Evolutionary conservation across 140 eudicot genomes (phyloP).

Genomic region (Stevia rebaudiana): DNA sequence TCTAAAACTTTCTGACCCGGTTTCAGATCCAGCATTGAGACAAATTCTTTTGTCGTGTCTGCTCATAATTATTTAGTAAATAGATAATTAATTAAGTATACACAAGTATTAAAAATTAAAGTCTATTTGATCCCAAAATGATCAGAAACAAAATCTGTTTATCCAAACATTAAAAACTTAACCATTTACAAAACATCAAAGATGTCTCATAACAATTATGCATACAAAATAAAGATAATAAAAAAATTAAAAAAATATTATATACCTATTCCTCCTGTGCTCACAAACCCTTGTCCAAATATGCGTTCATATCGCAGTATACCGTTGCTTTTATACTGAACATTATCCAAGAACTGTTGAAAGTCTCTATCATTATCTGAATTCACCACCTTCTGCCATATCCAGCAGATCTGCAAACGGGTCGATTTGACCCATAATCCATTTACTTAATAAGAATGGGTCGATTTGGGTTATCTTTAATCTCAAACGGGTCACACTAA

Average conservation of each 20-base stretch:
- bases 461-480: not conserved
- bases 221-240: no score
- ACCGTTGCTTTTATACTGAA: slow-evolving; percentile 75
- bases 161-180: no score
- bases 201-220: not conserved
- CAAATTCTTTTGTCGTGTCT: slow-evolving; percentile 95
- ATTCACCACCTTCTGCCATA: slow-evolving; percentile 81
- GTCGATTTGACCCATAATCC: not conserved
- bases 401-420: slow-evolving; percentile 79
- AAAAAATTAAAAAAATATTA: no score
- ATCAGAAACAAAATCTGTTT: no score
- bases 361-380: slow-evolving; percentile 65
- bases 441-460: not conserved
- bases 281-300: slow-evolving; percentile 85
- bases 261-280: slow-evolving; percentile 96
- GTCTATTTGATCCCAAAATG: no score
- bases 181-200: not conserved
- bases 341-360: slow-evolving; percentile 79
- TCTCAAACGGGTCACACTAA: not conserved
- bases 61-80: no score
- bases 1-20: slow-evolving; percentile 92
- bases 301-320: slow-evolving; percentile 88
- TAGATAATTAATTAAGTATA: no score
- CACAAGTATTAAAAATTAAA: no score
- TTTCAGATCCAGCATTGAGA: slow-evolving; percentile 67